Evolutionary conservation across 768 basidiomycete genomes (phyloP), one percentile per base, ranked within the genome.

Genomic region (Mrakia gelida): DNA sequence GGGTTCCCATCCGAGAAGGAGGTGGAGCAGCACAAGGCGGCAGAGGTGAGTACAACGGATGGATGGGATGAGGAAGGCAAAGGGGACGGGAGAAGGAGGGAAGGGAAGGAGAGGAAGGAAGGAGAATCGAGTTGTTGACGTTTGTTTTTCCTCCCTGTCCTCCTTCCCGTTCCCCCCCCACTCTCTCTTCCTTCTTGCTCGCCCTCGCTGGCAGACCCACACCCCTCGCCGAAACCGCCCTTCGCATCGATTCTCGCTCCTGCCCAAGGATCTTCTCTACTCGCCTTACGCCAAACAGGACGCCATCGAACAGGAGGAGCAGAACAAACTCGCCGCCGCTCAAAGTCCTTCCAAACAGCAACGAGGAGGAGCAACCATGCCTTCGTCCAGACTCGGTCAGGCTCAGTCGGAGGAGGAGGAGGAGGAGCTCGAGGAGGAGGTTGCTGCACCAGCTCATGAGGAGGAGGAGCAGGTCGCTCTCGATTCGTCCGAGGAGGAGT

Each of bases 161-260:
- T 43, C 45, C 15, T 45, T 45, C 5, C 45, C 15, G 4, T 38
- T 38, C 38, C 38, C 38, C 8, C 38, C 38, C 15, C 6, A 43
- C 41, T 45, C 16, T 45, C 26, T 38, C 18, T 16, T 52, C 34
- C 18, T 45, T 38, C 38, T 41, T 28, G 7, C 52, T 62, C 34
- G 16, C 43, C 43, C 38, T 74, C 23, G 8, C 30, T 71, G 11
- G 54, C 41, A 70, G 65, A 7, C 18, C 11, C 26, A 28, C n/a
- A 78, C 77, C 18, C 73, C 77, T 21, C 77, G 77, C 9, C 72
- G 77, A 28, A 56, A 30, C n/a, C 63, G 77, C 5, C 77, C 77
- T 13, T 78, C 77, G 43, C 61, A 62, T 32, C 77, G 77, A 16
- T 67, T 78, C 62, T 78, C 77, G 11, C 72, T 78, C 52, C 73